Conservation (phyloP, 2,329 filamentous ascomycete genomes). For the Hypoxylon sp. region DNA sequence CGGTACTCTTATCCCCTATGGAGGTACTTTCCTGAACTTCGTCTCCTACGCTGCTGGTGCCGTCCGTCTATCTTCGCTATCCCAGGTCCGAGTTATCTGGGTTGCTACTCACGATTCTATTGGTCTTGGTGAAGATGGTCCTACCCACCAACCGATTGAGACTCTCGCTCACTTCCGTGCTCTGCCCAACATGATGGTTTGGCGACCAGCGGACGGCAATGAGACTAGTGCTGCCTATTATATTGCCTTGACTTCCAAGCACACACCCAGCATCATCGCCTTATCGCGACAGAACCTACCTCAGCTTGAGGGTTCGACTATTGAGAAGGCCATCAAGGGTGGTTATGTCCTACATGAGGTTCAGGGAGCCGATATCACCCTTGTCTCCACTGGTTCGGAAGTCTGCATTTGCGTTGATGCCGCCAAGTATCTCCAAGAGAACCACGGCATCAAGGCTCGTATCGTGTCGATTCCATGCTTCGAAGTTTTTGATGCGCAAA, state of each 20-base stretch:
- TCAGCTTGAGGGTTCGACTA: slow-evolving; percentile 93
- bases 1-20: slow-evolving; percentile 93
- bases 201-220: slow-evolving; percentile 98
- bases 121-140: slow-evolving; percentile 97
- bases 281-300: slow-evolving; percentile 98
- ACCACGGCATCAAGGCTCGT: slow-evolving; percentile 88
- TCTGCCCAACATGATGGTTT: slow-evolving; percentile 98
- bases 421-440: slow-evolving; percentile 89
- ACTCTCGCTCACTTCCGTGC: slow-evolving; percentile 98
- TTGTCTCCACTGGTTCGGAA: slow-evolving; percentile 96
- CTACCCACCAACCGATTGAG: slow-evolving; percentile 99
- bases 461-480: slow-evolving; percentile 97
- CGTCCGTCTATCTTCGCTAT: slow-evolving; percentile 93
- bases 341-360: slow-evolving; percentile 92
- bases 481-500: slow-evolving; percentile 95
- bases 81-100: slow-evolving; percentile 92
- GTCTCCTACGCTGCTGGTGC: slow-evolving; percentile 97
- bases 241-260: slow-evolving; percentile 88
- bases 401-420: slow-evolving; percentile 94
- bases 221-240: slow-evolving; percentile 99
- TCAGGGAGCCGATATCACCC: slow-evolving; percentile 86
- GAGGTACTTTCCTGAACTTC: slow-evolving; percentile 99
- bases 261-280: slow-evolving; percentile 93
- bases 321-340: slow-evolving; percentile 93
- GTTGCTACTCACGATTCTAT: slow-evolving; percentile 99